A percentile compares a stretch with the other conserved stretches of the same genome.
Evolutionary conservation across 2,329 filamentous ascomycete genomes (phyloP).

Genomic region (Fusarium transvaalense): DNA sequence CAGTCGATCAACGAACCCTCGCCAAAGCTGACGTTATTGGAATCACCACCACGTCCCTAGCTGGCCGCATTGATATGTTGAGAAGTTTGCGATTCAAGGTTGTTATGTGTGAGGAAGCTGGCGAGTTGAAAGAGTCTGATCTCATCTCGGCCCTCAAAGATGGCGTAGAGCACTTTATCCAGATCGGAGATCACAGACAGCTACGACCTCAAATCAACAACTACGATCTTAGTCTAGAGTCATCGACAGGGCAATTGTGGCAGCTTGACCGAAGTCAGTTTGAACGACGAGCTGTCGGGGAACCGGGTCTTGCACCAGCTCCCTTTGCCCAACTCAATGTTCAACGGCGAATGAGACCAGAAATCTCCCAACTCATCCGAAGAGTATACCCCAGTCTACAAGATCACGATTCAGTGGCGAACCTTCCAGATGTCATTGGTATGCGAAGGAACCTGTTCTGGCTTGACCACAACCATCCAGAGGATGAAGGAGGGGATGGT

Average conservation of each 20-base stretch:
- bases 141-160: slow-evolving; percentile 68
- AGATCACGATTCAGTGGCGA: slow-evolving; percentile 59
- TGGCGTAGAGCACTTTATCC: slow-evolving; percentile 68
- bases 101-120: slow-evolving; percentile 74
- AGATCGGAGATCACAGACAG: slow-evolving; percentile 73
- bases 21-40: slow-evolving; percentile 62
- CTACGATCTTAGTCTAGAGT: slow-evolving; percentile 57
- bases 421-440: slow-evolving; percentile 64
- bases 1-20: slow-evolving; percentile 54
- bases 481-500: slow-evolving; percentile 54
- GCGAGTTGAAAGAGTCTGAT: slow-evolving; percentile 73
- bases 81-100: slow-evolving; percentile 63
- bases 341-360: slow-evolving; percentile 75
- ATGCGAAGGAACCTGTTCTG: slow-evolving; percentile 69
- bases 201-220: slow-evolving; percentile 69
- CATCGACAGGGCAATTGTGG: slow-evolving; percentile 13
- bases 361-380: slow-evolving; percentile 69
- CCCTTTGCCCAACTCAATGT: slow-evolving; percentile 61
- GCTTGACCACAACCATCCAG: slow-evolving; percentile 68
- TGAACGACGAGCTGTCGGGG: slow-evolving; percentile 48
- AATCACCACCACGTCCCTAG: slow-evolving; percentile 69
- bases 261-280: slow-evolving; percentile 56
- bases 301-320: slow-evolving; percentile 39
- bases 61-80: slow-evolving; percentile 62
- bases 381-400: slow-evolving; percentile 68